Evolutionary conservation across 192 early-diverging fungal species (phyloP), one percentile per base, ranked within the genome.

Genomic region (Thamnidium elegans): DNA sequence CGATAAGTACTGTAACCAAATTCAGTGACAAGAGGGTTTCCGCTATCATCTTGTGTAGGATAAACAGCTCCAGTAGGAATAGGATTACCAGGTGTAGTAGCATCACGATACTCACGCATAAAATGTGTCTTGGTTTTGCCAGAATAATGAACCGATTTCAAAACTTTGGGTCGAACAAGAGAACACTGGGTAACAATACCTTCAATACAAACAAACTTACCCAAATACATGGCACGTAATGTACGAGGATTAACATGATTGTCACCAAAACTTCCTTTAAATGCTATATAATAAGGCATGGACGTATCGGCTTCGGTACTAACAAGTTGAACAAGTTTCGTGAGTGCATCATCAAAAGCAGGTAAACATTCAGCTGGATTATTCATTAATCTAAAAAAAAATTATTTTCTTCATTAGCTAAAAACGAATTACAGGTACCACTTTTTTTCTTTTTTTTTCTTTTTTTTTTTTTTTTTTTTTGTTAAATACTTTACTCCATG

Each of bases 171-270:
- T 26, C 97, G 78, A 3, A 99, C 97, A 50, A 98, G 83, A 21
- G 95, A 97, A 88, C 97, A 99, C 65, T 92, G 88, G 11, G 97
- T 98, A 21, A 99, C 96, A 65, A 99, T 99, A 50, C 94, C 97
- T 78, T 99, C 96, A 21, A 99, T 71, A 58, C 92, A 95, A 36
- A 99, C 85, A 54, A 96, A 82, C 73, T 87, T 89, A 39, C 96
- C 95, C 21, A 99, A 66, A 43, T 87, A 86, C 51, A 70, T 75
- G 3, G 97, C 88, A 42, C 83, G 86, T 48, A 99, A 65, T 21
- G 90, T 89, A 58, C 97, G 82, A 20, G 96, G 97, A 55, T 88
- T 92, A 65, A 97, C 74, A 54, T 92, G 87, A 55, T 92, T 73
- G 48, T 90, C 90, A 26, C 96, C 96, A 79, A 99, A 98, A 50